Evolutionary conservation across 1,284 basidiomycete species (phyloP).

Genomic region (Ustilago bromivora): DNA sequence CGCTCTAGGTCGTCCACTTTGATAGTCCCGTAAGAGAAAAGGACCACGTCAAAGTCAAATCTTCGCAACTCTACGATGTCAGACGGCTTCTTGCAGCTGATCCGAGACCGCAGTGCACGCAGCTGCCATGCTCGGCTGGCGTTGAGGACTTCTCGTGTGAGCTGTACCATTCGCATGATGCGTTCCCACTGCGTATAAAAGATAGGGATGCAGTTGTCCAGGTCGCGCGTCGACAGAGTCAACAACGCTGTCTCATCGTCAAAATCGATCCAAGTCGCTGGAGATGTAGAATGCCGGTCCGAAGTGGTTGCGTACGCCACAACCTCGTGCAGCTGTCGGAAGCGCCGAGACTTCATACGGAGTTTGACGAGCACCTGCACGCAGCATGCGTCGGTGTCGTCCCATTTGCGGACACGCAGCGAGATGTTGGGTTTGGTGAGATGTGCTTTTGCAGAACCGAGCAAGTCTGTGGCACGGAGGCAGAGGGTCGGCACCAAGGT

Average conservation of each 20-base stretch:
- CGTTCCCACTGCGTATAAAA: constrained; percentile 91
- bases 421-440: constrained; percentile 90
- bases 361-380: constrained; percentile 75
- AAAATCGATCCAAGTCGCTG: constrained; percentile 79
- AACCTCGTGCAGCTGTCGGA: constrained; percentile 31
- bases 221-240: constrained; percentile 84
- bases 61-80: constrained; percentile 31
- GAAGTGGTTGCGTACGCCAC: constrained; percentile 23
- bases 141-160: constrained; percentile 79
- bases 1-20: constrained; percentile 10
- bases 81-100: constrained; percentile 39
- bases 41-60: constrained; percentile 16
- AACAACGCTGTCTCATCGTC: constrained; percentile 85
- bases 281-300: constrained; percentile 79
- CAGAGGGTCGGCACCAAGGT: constrained; percentile 83
- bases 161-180: constrained; percentile 89
- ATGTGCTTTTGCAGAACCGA: constrained; percentile 81
- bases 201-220: constrained; percentile 85
- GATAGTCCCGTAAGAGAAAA: constrained; percentile 73
- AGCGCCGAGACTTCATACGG: constrained; percentile 71
- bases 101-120: constrained; percentile 27
- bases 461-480: constrained; percentile 82
- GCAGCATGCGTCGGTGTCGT: constrained; percentile 79
- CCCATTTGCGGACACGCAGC: constrained; percentile 88
- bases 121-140: constrained; percentile 45